These are phyloP conservation scores for Xylaria curta DNA, from an alignment of 495 filamentous ascomycete species.

Conservation along the genomic window DNA sequence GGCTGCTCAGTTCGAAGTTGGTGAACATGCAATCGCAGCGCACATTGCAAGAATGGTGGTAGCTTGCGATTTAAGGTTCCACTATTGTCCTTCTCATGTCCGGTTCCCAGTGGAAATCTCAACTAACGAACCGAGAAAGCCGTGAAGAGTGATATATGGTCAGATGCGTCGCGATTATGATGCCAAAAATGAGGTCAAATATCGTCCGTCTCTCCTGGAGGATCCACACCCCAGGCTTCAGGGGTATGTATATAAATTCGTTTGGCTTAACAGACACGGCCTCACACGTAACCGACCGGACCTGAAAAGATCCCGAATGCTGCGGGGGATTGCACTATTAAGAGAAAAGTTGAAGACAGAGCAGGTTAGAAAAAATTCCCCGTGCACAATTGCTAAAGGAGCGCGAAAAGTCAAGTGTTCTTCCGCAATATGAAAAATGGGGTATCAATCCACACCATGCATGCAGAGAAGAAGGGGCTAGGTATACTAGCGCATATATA, in stretches of 20 bases:
- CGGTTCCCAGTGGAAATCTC: background rate
- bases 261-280: constrained; percentile 6
- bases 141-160: constrained; percentile 9
- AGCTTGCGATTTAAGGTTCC: background rate
- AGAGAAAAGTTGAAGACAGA: constrained; percentile 4
- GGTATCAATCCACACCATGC: constrained; percentile 26
- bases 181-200: constrained; percentile 18
- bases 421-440: constrained; percentile 30
- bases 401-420: constrained; percentile 19
- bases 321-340: background rate
- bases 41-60: background rate
- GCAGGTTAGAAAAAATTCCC: constrained; percentile 8
- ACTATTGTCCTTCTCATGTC: background rate
- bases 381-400: background rate
- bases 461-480: constrained; percentile 24
- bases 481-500: constrained; percentile 24
- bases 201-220: constrained; percentile 24
- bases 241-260: constrained; percentile 18
- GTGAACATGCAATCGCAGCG: background rate
- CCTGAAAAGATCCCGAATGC: background rate
- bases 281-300: constrained; percentile 2
- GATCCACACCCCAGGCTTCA: constrained; percentile 25
- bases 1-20: constrained; percentile 10
- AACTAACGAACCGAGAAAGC: background rate
- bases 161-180: constrained; percentile 17